phyloP scores from a whole-genome alignment of 176 grass and related monocot species.

The Avena sativa region DNA sequence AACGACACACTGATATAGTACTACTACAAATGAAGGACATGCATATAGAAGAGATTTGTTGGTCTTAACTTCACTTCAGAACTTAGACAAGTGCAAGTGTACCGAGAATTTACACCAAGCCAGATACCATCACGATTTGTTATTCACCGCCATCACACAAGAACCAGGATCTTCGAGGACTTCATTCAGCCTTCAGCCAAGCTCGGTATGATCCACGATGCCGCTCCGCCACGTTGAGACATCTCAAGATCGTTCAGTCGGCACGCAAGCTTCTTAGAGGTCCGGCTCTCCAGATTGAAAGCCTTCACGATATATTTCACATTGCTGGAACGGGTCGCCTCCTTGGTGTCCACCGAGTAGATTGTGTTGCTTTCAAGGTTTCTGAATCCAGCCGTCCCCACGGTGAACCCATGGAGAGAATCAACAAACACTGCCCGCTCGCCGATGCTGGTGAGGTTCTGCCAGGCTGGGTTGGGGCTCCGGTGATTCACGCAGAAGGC shows the following conservation, averaged over 20 bases:
- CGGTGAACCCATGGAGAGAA: conserved; percentile 46
- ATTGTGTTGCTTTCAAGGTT: conserved; percentile 46
- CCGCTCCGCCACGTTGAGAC: conserved; percentile 25
- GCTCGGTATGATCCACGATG: conserved; percentile 53
- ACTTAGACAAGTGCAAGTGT: not conserved
- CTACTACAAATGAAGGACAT: conserved; percentile 25
- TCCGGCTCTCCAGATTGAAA: conserved; percentile 35
- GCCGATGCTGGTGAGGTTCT: conserved; percentile 45
- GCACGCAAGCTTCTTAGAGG: conserved; percentile 39
- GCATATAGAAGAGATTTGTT: conserved; percentile 3
- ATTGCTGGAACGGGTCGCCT: conserved; percentile 20
- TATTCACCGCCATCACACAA: not conserved
- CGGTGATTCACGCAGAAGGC: conserved; percentile 44
- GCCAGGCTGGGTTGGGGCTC: conserved; percentile 14
- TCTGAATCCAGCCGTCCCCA: conserved; percentile 38
- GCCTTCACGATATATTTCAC: conserved; percentile 42
- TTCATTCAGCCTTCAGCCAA: conserved; percentile 34
- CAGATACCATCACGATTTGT: conserved; percentile 2
- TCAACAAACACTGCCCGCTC: conserved; percentile 49
- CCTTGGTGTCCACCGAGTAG: conserved; percentile 49
- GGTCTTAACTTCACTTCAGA: not conserved
- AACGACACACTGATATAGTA: not conserved
- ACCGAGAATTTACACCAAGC: not conserved
- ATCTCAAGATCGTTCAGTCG: conserved; percentile 32
- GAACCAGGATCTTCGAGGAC: not conserved